Evolutionary conservation across 78 protist genomes (phyloP).

Genomic region (Dictyostelium discoideum): dicty_2.7 NC_007089.4:2805501-2806000

Average conservation of each 20-base stretch:
- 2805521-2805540: conserved; percentile 77
- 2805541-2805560: conserved; percentile 89
- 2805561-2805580: conserved; percentile 83
- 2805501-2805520: conserved; percentile 51
- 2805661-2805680: conserved; percentile 62
- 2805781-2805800: conserved; percentile 16
- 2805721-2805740: conserved; percentile 55
- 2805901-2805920: conserved; percentile 94
- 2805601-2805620: conserved; percentile 77
- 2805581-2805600: conserved; percentile 76
- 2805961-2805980: conserved; percentile 94
- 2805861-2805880: conserved; percentile 74
- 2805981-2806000: conserved; percentile 91
- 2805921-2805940: conserved; percentile 81
- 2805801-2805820: conserved; percentile 74
- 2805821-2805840: conserved; percentile 84
- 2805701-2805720: conserved; percentile 76
- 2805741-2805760: background rate
- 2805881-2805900: conserved; percentile 9
- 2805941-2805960: conserved; percentile 96
- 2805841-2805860: conserved; percentile 96
- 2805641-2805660: conserved; percentile 49
- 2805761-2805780: background rate
- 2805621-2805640: conserved; percentile 51
- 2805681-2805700: conserved; percentile 23